phyloP scores from a whole-genome alignment of 345 rosid genomes.

The Boechera stricta region DNA sequence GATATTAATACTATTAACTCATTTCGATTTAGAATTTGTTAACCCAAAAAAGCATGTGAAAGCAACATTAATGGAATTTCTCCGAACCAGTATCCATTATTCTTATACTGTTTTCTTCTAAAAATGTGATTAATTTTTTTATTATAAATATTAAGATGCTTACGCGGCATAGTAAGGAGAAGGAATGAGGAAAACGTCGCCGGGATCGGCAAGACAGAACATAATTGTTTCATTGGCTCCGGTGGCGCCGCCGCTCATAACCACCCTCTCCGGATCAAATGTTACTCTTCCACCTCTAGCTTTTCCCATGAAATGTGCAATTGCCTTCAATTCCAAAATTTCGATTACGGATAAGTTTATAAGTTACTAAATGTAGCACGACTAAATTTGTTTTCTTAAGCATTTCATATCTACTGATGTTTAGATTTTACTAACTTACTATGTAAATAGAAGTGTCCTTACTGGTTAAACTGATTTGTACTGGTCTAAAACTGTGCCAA shows the following conservation, averaged over 20 bases:
- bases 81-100: constrained; percentile 17
- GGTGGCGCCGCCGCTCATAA: constrained; percentile 92
- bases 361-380: not conserved
- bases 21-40: constrained; percentile 41
- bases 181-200: constrained; percentile 83
- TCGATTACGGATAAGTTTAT: not conserved
- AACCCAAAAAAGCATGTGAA: constrained; percentile 32
- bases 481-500: not conserved
- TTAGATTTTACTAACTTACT: not conserved
- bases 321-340: constrained; percentile 52
- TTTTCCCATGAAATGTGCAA: constrained; percentile 81
- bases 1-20: constrained; percentile 28
- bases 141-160: not conserved
- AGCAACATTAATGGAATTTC: constrained; percentile 23
- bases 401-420: not conserved
- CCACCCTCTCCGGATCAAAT: constrained; percentile 72
- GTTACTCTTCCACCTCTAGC: constrained; percentile 61
- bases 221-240: constrained; percentile 81
- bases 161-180: constrained; percentile 89
- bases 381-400: not conserved
- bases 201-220: constrained; percentile 88
- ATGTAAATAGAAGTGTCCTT: not conserved
- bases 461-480: not conserved
- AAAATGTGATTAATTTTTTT: not conserved
- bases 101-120: not conserved